phyloP scores from a whole-genome alignment of 495 filamentous ascomycete species.

The Xylaria scruposa region DNA sequence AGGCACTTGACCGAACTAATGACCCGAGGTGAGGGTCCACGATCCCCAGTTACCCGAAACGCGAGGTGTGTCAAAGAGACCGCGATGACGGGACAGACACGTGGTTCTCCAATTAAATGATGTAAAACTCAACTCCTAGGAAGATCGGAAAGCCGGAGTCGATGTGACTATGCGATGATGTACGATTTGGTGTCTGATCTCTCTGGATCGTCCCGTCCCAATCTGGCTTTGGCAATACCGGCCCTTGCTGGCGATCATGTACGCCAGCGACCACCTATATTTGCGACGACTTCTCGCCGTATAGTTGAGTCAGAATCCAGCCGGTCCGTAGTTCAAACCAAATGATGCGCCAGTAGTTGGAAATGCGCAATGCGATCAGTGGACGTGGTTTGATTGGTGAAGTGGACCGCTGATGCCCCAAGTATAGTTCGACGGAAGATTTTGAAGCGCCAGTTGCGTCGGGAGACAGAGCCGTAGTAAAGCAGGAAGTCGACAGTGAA shows the following conservation, averaged over 20 bases:
- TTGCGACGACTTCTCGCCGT: neutral
- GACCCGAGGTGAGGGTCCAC: neutral
- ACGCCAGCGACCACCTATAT: neutral
- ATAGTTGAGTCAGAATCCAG: neutral
- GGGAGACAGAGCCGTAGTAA: neutral
- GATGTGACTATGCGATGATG: neutral
- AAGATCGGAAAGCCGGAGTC: neutral
- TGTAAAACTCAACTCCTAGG: neutral
- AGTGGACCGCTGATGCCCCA: constrained; percentile 3
- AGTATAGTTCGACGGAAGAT: neutral
- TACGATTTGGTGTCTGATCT: constrained; percentile 15
- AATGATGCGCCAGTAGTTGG: neutral
- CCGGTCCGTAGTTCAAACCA: neutral
- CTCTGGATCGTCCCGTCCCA: constrained; percentile 6
- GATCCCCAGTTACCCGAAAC: constrained; percentile 29
- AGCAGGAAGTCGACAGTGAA: neutral
- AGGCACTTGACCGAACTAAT: neutral
- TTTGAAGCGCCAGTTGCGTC: neutral
- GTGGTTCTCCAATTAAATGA: constrained; percentile 5
- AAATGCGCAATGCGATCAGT: constrained; percentile 1
- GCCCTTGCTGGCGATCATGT: constrained; percentile 19
- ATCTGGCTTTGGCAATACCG: neutral
- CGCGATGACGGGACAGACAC: constrained; percentile 4
- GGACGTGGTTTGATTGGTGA: neutral
- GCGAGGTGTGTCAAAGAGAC: constrained; percentile 27